Evolutionary conservation across 306 rosid genomes (phyloP), one percentile per base, ranked within the genome.

Genomic region (Quercus cerris): DNA sequence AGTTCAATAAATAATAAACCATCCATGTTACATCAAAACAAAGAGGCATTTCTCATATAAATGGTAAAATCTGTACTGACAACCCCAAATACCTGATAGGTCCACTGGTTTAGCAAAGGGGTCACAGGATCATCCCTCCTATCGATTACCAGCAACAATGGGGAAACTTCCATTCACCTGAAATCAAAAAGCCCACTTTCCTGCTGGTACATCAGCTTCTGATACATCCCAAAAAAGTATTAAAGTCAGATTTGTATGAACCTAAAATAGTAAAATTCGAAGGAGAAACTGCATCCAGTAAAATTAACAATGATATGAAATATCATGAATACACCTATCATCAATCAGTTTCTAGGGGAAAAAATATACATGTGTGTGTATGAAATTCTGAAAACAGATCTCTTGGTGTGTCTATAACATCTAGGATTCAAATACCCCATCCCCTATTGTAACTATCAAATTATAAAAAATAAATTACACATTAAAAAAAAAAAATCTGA

Each of bases 81-180:
- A 68, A 51, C 18, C 59, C 73, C 59, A 79, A 51, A 69, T 84
- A 93, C 99, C 98, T 95, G 98, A 86, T 95, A 95, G 55, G 99
- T 95, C 99, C 99, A 95, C 63, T 93, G 98, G 82, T 93, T 91
- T 80, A 93, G 88, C 86, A 95, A 83, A 1, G 97, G 96, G 73
- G 99, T 93, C 74, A 93, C 91, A 20, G 99, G 99, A 86, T 93
- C 99, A 78, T 95, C 98, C 81, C 97, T 93, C 87, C 99, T 85
- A 88, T 95, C 99, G 83, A 95, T 88, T 73, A 93, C 96, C 86
- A 95, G 88, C 79, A 95, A 89, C 81, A 95, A 81, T 0, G 99
- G 99, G 82, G 98, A 89, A 79, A 93, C 82, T 80, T 95, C 99
- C 59, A 78, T 89, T 85, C 96, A 87, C 80, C 99, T 90, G 85